Conservation (phyloP, 345 rosid species). For the Linum lewisii region DNA sequence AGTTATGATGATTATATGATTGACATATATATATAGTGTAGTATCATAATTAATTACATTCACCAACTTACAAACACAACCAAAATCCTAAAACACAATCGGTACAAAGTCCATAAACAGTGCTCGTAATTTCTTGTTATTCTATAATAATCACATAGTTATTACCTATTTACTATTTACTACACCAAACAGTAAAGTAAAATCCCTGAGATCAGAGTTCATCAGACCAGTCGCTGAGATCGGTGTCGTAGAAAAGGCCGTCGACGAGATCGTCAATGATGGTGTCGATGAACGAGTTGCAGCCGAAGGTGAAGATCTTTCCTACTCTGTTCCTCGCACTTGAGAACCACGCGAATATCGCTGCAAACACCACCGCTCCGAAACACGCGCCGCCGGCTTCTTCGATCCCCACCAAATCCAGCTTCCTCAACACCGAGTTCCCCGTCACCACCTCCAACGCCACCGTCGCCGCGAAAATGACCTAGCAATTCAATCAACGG, state of each 20-base stretch:
- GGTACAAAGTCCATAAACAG: too few species aligned
- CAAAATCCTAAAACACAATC: too few species aligned
- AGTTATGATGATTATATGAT: too few species aligned
- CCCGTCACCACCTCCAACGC: slow-evolving; percentile 65
- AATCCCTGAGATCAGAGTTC: slow-evolving; percentile 26
- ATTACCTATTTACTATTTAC: too few species aligned
- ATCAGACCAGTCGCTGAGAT: slow-evolving; percentile 60
- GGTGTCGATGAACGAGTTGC: slow-evolving; percentile 75
- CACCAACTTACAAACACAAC: too few species aligned
- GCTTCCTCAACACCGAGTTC: slow-evolving; percentile 62
- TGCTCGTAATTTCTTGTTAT: too few species aligned
- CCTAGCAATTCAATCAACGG: slow-evolving; percentile 19
- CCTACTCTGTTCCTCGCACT: slow-evolving; percentile 69
- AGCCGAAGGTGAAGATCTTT: slow-evolving; percentile 52
- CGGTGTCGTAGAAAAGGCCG: slow-evolving; percentile 73
- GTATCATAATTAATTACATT: too few species aligned
- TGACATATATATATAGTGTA: too few species aligned
- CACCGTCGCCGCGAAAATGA: slow-evolving; percentile 75
- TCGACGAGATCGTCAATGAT: slow-evolving; percentile 78
- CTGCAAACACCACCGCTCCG: slow-evolving; percentile 60
- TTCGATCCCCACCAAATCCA: slow-evolving; percentile 62
- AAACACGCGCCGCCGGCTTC: slow-evolving; percentile 62
- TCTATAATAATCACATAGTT: too few species aligned
- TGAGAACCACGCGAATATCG: slow-evolving; percentile 68
- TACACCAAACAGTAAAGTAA: too few species aligned